These are phyloP conservation scores for Effrenium voratum DNA, from an alignment of 73 alveolate species.

Conservation along the genomic window DNA sequence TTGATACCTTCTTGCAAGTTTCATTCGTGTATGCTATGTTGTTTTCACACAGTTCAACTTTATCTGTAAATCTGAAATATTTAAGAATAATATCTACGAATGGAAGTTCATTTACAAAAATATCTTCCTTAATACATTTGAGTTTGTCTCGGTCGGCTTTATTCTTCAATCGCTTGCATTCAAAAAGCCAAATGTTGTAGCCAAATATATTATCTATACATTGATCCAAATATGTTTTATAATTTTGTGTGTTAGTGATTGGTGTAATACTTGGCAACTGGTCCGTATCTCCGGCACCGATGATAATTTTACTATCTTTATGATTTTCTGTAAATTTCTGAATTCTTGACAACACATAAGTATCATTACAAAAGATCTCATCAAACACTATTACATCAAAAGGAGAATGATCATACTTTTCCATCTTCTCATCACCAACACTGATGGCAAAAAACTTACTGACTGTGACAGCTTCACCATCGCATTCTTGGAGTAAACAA, in stretches of 20 bases:
- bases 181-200: not conserved
- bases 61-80: not conserved
- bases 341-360: not conserved
- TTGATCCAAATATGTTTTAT: not conserved
- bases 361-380: not conserved
- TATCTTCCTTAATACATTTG: not conserved
- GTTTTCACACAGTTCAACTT: not conserved
- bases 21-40: not conserved
- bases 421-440: not conserved
- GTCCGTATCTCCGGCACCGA: not conserved
- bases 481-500: not conserved
- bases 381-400: not conserved
- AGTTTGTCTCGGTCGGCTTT: not conserved
- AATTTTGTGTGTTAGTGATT: not conserved
- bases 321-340: not conserved
- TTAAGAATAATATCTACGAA: too few species aligned
- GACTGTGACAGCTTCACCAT: not conserved
- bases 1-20: slow-evolving; percentile 1
- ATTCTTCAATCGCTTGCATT: not conserved
- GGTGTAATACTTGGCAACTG: not conserved
- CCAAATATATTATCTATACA: not conserved
- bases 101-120: not conserved
- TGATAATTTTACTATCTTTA: not conserved
- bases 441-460: not conserved
- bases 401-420: not conserved